These are phyloP conservation scores for Chrysoporthe deuterocubensis DNA, from an alignment of 2,329 filamentous ascomycete species.

Conservation along the genomic window DNA sequence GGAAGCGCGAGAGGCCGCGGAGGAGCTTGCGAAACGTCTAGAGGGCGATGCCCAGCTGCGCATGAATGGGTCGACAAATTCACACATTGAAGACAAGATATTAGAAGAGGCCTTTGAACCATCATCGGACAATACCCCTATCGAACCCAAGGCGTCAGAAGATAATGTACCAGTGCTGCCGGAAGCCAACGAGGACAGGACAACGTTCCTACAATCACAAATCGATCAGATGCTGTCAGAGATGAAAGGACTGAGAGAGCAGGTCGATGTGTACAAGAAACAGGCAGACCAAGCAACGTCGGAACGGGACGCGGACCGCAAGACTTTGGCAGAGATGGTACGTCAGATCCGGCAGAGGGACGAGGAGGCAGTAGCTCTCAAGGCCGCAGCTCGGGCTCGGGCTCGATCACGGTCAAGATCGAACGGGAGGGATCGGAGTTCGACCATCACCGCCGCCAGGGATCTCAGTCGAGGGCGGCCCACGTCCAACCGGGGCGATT, in stretches of 20 bases:
- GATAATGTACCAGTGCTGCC: slow-evolving; percentile 35
- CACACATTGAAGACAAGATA: slow-evolving; percentile 43
- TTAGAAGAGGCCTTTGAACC: slow-evolving; percentile 54
- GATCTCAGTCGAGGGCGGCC: slow-evolving; percentile 30
- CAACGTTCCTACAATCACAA: slow-evolving; percentile 61
- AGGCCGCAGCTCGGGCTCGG: slow-evolving; percentile 36
- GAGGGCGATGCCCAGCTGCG: slow-evolving; percentile 56
- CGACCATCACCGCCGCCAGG: slow-evolving; percentile 27
- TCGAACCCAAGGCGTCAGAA: not conserved
- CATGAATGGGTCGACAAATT: slow-evolving; percentile 44
- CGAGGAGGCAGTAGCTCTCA: slow-evolving; percentile 55
- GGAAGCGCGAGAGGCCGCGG: slow-evolving; percentile 79
- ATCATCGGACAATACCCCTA: slow-evolving; percentile 39
- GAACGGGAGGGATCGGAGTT: slow-evolving; percentile 36
- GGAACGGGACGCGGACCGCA: slow-evolving; percentile 72
- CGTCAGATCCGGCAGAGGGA: slow-evolving; percentile 72
- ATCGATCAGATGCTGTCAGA: slow-evolving; percentile 78
- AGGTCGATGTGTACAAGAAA: slow-evolving; percentile 77
- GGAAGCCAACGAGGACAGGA: slow-evolving; percentile 19
- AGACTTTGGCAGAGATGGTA: slow-evolving; percentile 86
- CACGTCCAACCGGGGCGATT: slow-evolving; percentile 17
- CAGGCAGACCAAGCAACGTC: slow-evolving; percentile 81
- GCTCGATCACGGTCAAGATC: slow-evolving; percentile 46
- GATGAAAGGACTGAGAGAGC: slow-evolving; percentile 78
- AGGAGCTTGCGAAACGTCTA: slow-evolving; percentile 76